phyloP scores from a whole-genome alignment of 148 eudicot genomes.

The Vaccinium corymbosum region DNA sequence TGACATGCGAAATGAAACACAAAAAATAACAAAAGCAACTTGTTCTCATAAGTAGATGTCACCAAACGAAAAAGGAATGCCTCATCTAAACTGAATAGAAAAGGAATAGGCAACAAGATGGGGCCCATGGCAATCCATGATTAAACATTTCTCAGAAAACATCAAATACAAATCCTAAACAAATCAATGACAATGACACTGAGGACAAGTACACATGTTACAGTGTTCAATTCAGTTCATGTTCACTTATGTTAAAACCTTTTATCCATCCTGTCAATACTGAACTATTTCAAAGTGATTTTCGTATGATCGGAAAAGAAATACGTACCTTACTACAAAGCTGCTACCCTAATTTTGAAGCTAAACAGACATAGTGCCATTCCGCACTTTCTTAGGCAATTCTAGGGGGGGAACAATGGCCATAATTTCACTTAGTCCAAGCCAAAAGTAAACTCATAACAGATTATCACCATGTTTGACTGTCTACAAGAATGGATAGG shows the following conservation, averaged over 20 bases:
- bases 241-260: background rate
- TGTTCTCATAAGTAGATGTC: no score
- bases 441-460: background rate
- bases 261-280: background rate
- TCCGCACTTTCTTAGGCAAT: background rate
- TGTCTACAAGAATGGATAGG: background rate
- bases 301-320: background rate
- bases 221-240: background rate
- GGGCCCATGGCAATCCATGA: background rate
- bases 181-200: background rate
- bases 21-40: background rate
- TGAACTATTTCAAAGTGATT: background rate
- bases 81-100: background rate
- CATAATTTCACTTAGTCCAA: background rate
- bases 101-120: background rate
- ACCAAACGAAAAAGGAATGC: no score
- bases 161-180: background rate
- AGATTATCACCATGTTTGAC: background rate
- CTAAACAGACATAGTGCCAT: background rate
- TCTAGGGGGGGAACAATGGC: background rate
- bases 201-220: background rate
- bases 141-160: background rate
- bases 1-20: background rate
- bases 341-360: background rate
- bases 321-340: background rate